Evolutionary conservation across 169 alveolate genomes (phyloP).

Genomic region (Plasmodium knowlesi): DNA sequence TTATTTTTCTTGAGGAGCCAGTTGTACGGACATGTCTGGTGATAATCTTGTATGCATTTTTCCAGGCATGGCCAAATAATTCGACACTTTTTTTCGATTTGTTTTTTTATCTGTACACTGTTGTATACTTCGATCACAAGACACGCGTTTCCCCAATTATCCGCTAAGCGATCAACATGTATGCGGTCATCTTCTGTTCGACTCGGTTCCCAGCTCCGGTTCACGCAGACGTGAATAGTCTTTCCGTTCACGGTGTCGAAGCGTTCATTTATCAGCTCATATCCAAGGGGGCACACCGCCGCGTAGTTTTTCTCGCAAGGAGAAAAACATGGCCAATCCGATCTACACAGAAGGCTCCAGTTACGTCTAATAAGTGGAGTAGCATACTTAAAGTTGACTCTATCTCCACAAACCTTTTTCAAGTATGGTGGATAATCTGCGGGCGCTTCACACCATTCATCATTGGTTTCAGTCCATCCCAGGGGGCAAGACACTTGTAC

Average conservation of each 20-base stretch:
- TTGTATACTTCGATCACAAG: conserved; percentile 52
- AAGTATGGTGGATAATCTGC: conserved; percentile 55
- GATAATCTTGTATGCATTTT: conserved; percentile 67
- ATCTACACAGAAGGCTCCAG: conserved; percentile 81
- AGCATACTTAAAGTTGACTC: conserved; percentile 78
- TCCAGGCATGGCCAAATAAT: conserved; percentile 64
- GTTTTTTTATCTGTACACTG: conserved; percentile 27
- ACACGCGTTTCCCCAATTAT: not conserved
- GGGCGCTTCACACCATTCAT: conserved; percentile 75
- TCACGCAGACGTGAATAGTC: conserved; percentile 27
- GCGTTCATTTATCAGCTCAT: conserved; percentile 66
- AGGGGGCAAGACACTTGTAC: conserved; percentile 81
- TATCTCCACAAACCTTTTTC: conserved; percentile 74
- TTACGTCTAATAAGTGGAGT: conserved; percentile 77
- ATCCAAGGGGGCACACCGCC: conserved; percentile 34
- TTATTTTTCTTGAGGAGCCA: conserved; percentile 74
- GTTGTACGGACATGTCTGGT: conserved; percentile 79
- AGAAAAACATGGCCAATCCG: conserved; percentile 78
- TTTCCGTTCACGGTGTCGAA: not conserved
- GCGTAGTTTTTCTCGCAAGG: conserved; percentile 43
- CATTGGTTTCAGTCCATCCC: conserved; percentile 77
- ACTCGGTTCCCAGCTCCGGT: conserved; percentile 1
- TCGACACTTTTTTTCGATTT: conserved; percentile 46
- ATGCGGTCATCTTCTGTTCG: not conserved
- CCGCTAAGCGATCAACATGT: too few species aligned